Conservation (phyloP, 2,329 filamentous ascomycete species). For the Fusarium domesticum region DNA sequence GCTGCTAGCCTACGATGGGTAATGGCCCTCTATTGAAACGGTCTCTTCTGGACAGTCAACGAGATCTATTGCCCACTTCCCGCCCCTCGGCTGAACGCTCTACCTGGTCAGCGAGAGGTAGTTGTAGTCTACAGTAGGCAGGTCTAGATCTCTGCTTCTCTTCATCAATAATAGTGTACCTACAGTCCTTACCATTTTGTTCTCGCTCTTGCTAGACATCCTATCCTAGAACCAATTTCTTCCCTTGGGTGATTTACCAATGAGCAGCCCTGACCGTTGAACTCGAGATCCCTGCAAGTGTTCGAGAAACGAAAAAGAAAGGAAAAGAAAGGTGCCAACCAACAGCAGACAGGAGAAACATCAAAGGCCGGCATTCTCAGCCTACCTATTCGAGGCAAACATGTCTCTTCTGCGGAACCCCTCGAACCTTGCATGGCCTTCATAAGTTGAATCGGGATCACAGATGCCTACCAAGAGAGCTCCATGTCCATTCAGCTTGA, state of each 20-base stretch:
- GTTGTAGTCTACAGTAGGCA: not conserved
- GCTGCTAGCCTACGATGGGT: slow-evolving; percentile 12
- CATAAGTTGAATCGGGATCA: not conserved
- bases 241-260: not conserved
- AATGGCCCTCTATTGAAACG: slow-evolving; percentile 15
- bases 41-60: slow-evolving; percentile 12
- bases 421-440: not conserved
- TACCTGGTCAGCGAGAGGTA: slow-evolving; percentile 8
- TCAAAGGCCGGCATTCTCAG: slow-evolving; percentile 8
- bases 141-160: slow-evolving; percentile 5
- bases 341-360: slow-evolving; percentile 16
- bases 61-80: slow-evolving; percentile 29
- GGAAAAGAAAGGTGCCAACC: slow-evolving; percentile 1
- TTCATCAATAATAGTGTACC: too few relatives aligned
- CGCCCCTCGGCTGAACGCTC: slow-evolving; percentile 20
- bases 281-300: slow-evolving; percentile 1
- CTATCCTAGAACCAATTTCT: not conserved
- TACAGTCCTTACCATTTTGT: too few relatives aligned
- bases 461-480: not conserved
- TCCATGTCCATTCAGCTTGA: not conserved
- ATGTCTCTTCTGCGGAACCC: not conserved
- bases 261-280: not conserved
- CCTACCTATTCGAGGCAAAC: too few relatives aligned
- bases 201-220: too few relatives aligned
- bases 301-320: slow-evolving; percentile 21